Base-by-base conservation (phyloP, 352 stramenopile genomes). In the Globisporangium emineosum region DNA sequence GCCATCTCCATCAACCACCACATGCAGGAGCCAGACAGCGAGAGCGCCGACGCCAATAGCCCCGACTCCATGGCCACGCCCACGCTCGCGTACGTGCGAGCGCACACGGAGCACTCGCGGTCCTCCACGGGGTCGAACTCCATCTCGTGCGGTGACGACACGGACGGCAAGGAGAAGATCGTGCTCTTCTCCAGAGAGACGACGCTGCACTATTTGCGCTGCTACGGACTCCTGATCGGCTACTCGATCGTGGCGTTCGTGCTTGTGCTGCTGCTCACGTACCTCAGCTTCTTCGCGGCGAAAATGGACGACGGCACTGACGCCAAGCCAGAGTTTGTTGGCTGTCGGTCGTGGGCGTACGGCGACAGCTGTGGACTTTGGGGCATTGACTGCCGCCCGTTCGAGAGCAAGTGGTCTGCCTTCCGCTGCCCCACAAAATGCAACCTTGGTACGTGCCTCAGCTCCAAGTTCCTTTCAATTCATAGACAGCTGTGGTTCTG, bases 201-300 rank as follows among this genome's bases (percentile, higher is more conserved):
- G 12, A 42, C 53, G 23, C 27, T 40, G 2, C 40, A 37, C n/a
- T 77, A 63, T 29, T 35, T 76, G 60, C 73, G 62, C 21, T 47
- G 42, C 23, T 58, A 89, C 54, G 76, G 73, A 51, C 50, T 82
- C 23, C 59, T 75, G 21, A 40, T 78, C 17, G 45, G 83, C 35
- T 94, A 91, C 69, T 77, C 72, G 30, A 57, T 59, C 45, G 60
- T 87, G 42, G 68, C 60, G n/a, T 54, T 86, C 30, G 35, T 49
- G 13, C 21, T 88, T 32, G 15, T 91, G 21, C 53, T 90, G 32
- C 51, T 93, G 71, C 69, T 94, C 33, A 37, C 88, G 9, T 89
- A 92, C 64, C 55, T 90, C 57, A 93, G 84, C 67, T 93, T 87
- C 68, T 94, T 92, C 53, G 81, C 81, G 2, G 82, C 84, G 0